Evolutionary conservation across 257 asterid species (phyloP), one percentile per base, ranked within the genome.

Genomic region (Solanum ahanhuiri): DNA sequence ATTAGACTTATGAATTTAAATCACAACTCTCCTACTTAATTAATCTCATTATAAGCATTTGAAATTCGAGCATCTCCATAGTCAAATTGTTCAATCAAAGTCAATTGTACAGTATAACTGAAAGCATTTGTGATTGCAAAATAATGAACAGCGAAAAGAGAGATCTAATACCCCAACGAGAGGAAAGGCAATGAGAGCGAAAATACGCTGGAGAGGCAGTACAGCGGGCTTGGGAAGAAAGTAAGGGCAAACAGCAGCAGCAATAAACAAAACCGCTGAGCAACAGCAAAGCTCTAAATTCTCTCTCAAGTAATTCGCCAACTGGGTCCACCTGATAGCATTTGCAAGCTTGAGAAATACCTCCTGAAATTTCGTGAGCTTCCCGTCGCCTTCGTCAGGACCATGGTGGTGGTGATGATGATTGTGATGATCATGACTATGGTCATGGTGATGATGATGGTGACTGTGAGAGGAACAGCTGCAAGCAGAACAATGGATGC

Each of bases 251-350:
- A 88, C 97, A 6, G 92, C 96, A 35, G 98, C 95, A 20, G 95
- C 97, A 5, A 93, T 64, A 84, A 97, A 94, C 54, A 97, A 91
- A 63, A 93, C 98, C 35, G 93, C 92, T 3, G 99, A 88, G 88
- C 91, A 93, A 91, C 99, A 97, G 86, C 99, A 97, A 66, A 94
- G 94, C 92, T 92, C 91, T 94, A 95, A 90, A 91, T 95, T 92
- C 90, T 95, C 98, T 90, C 98, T 89, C 75, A 95, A 82, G 88
- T 92, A 92, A 86, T 91, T 90, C 12, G 99, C 98, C 63, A 94
- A 86, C 7, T 92, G 90, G 71, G 94, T 89, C 98, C 98, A 97
- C 87, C 88, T 93, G 39, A 89, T 81, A 34, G 90, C 90, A 83
- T 86, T 90, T 2, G 99, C 99, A 31, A 94, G 90, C 9, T 87